phyloP scores from a whole-genome alignment of 129 eudicot species.

The Tagetes patula region DNA sequence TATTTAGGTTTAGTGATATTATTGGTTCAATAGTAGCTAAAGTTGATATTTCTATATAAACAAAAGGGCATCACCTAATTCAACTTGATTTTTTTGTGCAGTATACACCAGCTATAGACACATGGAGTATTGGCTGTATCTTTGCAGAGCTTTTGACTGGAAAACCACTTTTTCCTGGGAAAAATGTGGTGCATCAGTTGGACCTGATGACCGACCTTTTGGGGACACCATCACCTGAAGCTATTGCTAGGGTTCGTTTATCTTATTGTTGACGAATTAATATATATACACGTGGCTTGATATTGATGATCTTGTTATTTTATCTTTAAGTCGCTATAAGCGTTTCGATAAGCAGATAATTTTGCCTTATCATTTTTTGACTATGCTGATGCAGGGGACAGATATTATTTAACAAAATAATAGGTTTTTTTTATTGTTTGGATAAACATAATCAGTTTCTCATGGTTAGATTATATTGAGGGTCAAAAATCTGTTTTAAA shows the following conservation, averaged over 20 bases:
- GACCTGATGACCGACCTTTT: constrained; percentile 90
- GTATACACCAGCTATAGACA: constrained; percentile 97
- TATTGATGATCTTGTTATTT: not conserved
- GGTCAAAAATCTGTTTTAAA: not conserved
- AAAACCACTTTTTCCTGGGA: constrained; percentile 91
- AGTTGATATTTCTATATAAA: not conserved
- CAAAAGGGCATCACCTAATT: not conserved
- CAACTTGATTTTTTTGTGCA: constrained; percentile 35
- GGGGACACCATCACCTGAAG: constrained; percentile 95
- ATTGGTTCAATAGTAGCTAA: not conserved
- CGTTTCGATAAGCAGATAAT: constrained; percentile 4
- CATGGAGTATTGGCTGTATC: constrained; percentile 98
- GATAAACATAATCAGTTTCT: not conserved
- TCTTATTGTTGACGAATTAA: not conserved
- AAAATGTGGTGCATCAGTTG: constrained; percentile 93
- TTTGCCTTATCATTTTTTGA: not conserved
- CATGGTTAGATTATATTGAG: not conserved
- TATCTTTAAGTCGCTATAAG: not conserved
- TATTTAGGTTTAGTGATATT: not conserved
- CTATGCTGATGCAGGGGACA: not conserved
- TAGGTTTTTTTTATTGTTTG: not conserved
- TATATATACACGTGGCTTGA: not conserved
- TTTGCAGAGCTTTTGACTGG: constrained; percentile 94
- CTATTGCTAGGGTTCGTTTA: constrained; percentile 75
- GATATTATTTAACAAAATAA: not conserved